Percentiles rank a stretch among this genome's conserved stretches.
These are phyloP conservation scores for Brassica nigra DNA, from an alignment of 345 rosid species.

Conservation along the genomic window DNA sequence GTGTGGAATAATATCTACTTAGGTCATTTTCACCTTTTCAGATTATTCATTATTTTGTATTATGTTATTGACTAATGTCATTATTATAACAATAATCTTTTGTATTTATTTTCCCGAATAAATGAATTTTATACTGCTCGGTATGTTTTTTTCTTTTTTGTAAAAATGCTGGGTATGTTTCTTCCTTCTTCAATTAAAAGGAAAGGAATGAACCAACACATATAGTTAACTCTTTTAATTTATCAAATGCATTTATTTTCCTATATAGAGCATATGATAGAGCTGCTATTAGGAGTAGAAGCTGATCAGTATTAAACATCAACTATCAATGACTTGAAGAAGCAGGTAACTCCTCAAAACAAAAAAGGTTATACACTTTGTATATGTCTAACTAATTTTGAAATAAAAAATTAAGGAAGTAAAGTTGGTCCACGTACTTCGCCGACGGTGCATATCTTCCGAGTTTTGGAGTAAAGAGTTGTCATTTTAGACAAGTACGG, in stretches of 20 bases:
- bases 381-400: background rate
- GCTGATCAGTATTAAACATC: background rate
- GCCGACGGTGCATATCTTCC: background rate
- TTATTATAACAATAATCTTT: no score
- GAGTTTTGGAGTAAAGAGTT: background rate
- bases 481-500: background rate
- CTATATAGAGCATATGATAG: background rate
- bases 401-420: background rate
- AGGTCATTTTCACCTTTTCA: background rate
- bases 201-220: background rate
- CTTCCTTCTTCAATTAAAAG: background rate
- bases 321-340: background rate
- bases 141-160: background rate
- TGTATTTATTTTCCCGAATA: background rate
- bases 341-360: background rate
- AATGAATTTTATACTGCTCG: background rate
- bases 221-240: background rate
- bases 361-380: background rate
- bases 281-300: background rate
- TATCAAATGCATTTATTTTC: background rate
- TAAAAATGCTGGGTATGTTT: background rate
- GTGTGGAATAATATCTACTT: background rate
- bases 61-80: background rate
- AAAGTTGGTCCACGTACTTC: background rate
- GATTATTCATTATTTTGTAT: background rate